Percentiles rank a stretch among this genome's conserved stretches.
Conservation (phyloP, 192 early-diverging fungal species). For the Podila horticola region DNA sequence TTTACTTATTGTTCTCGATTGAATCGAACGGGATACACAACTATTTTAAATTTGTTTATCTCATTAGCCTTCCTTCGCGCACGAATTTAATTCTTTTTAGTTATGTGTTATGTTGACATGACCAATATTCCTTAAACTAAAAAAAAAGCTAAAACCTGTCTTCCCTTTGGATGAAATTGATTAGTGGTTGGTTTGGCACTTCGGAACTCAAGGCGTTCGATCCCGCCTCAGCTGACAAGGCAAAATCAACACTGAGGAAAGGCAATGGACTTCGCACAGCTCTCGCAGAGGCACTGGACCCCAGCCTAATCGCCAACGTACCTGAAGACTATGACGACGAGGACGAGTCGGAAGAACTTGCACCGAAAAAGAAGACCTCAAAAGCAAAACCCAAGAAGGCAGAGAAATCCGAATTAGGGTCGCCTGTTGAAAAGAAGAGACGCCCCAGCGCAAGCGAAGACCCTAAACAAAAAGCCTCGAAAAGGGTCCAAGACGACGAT, state of each 20-base stretch:
- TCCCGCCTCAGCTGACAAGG: constrained; percentile 32
- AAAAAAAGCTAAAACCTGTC: background rate
- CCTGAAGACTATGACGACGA: background rate
- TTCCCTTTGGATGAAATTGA: background rate
- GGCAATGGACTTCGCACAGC: constrained; percentile 28
- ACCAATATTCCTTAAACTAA: background rate
- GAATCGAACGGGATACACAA: too few species aligned
- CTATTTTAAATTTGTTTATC: too few species aligned
- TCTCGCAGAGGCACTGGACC: constrained; percentile 30
- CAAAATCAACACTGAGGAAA: constrained; percentile 26
- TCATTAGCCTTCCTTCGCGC: background rate
- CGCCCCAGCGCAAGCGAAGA: constrained; percentile 32
- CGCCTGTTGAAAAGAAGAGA: constrained; percentile 26
- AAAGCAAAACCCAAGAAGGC: constrained; percentile 16
- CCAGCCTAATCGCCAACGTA: constrained; percentile 13
- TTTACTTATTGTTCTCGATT: too few species aligned
- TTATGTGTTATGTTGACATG: too few species aligned
- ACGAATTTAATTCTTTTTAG: background rate
- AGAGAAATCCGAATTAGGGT: background rate
- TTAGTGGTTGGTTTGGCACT: constrained; percentile 54
- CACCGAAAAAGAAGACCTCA: constrained; percentile 16
- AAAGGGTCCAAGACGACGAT: constrained; percentile 3
- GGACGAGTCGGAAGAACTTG: constrained; percentile 6
- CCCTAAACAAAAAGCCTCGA: constrained; percentile 17
- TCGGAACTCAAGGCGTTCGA: constrained; percentile 50